Percentiles rank a stretch among this genome's conserved stretches.
These are phyloP conservation scores for Cystobasidium onofrii DNA, from an alignment of 768 basidiomycete species.

Conservation along the genomic window DNA sequence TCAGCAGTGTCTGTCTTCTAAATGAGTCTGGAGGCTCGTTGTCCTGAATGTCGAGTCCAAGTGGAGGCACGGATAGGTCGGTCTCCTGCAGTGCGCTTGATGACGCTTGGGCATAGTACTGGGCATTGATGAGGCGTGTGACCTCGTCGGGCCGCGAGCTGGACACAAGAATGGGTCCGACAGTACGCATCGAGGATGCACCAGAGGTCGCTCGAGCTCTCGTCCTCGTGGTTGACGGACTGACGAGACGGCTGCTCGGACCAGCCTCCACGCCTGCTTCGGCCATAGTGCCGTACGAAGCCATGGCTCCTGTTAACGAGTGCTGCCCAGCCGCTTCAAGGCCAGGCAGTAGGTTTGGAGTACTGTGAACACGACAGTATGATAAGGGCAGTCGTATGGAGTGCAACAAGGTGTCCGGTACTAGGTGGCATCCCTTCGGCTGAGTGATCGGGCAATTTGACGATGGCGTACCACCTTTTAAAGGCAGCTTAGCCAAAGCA, in stretches of 20 bases:
- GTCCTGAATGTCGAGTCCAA: constrained; percentile 10
- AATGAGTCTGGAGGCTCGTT: constrained; percentile 20
- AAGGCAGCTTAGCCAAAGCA: too few relatives aligned
- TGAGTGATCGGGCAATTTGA: too few relatives aligned
- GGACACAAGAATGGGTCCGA: constrained; percentile 1
- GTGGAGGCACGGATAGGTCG: constrained; percentile 7
- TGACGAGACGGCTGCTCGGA: not conserved
- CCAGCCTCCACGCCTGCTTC: not conserved
- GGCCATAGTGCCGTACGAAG: not conserved
- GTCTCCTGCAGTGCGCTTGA: constrained; percentile 11
- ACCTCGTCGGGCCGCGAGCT: not conserved
- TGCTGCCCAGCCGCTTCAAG: too few relatives aligned
- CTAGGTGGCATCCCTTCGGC: too few relatives aligned
- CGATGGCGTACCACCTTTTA: too few relatives aligned
- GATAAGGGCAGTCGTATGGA: too few relatives aligned
- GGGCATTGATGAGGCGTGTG: not conserved
- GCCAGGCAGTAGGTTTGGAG: too few relatives aligned
- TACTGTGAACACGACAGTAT: too few relatives aligned
- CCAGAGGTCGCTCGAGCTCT: constrained; percentile 5
- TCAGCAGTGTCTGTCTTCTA: constrained; percentile 20
- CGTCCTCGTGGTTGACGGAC: not conserved
- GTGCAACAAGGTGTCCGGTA: too few relatives aligned
- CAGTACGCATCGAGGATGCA: constrained; percentile 18
- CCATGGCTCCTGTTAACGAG: not conserved
- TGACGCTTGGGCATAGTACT: constrained; percentile 13